phyloP scores from a whole-genome alignment of 2,329 filamentous ascomycete genomes.

The Aspergillus clavatus region DNA sequence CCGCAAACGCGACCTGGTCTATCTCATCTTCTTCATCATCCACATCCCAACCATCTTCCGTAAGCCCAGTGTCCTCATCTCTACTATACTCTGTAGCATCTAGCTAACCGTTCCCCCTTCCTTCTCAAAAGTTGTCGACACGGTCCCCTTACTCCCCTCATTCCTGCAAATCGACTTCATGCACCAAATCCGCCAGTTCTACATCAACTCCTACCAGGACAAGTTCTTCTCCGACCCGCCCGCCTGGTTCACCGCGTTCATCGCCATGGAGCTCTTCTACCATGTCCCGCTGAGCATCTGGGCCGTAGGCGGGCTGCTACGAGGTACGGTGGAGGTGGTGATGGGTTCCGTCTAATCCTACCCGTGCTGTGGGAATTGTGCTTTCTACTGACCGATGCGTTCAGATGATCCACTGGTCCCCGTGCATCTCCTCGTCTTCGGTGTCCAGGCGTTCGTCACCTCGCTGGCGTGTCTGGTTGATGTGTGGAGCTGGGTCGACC shows the following conservation, averaged over 20 bases:
- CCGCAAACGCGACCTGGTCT: conserved; percentile 37
- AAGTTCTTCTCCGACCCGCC: conserved; percentile 57
- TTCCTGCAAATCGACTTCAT: conserved; percentile 49
- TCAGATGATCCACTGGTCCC: conserved; percentile 57
- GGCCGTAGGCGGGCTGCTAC: conserved; percentile 52
- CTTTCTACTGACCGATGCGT: too few species aligned
- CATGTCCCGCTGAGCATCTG: conserved; percentile 59
- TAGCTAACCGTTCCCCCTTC: too few species aligned
- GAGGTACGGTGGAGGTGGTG: too few species aligned
- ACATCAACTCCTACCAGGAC: conserved; percentile 58
- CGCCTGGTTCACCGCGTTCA: conserved; percentile 55
- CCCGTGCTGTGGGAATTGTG: too few species aligned
- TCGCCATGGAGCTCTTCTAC: conserved; percentile 56
- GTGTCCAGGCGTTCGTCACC: conserved; percentile 56
- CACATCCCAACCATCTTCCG: conserved; percentile 60
- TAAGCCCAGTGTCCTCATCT: conserved; percentile 30
- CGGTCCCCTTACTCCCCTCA: conserved; percentile 55
- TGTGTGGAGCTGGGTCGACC: conserved; percentile 52
- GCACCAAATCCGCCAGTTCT: conserved; percentile 49
- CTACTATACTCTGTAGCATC: background rate
- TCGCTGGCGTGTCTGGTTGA: conserved; percentile 61
- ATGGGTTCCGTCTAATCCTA: too few species aligned
- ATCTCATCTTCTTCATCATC: conserved; percentile 57
- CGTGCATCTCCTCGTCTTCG: conserved; percentile 57
- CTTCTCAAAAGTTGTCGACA: conserved; percentile 61